phyloP scores from a whole-genome alignment of 768 basidiomycete species.

The Hypsizygus marmoreus region DNA sequence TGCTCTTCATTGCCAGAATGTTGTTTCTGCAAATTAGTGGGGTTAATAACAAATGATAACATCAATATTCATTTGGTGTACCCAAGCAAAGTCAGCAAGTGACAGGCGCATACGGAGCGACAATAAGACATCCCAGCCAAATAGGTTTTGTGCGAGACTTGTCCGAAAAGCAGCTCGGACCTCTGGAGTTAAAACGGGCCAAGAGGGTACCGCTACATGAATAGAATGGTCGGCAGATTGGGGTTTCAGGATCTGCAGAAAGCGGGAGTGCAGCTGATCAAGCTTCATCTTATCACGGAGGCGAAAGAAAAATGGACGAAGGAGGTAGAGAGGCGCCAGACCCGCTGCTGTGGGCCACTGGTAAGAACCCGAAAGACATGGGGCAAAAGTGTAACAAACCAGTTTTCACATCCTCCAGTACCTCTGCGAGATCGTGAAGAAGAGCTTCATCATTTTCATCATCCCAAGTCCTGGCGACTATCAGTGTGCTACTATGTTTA shows the following conservation, averaged over 20 bases:
- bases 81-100: slow-evolving; percentile 53
- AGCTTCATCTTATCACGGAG: slow-evolving; percentile 40
- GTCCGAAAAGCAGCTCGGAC: slow-evolving; percentile 47
- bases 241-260: slow-evolving; percentile 48
- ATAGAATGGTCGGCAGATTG: slow-evolving; percentile 34
- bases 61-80: too few relatives aligned
- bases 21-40: slow-evolving; percentile 47
- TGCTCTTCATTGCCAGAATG: slow-evolving; percentile 42
- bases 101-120: slow-evolving; percentile 59
- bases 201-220: slow-evolving; percentile 30
- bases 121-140: slow-evolving; percentile 58
- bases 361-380: not conserved
- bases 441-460: slow-evolving; percentile 36
- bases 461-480: slow-evolving; percentile 60
- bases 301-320: slow-evolving; percentile 53
- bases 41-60: too few relatives aligned
- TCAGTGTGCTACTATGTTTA: slow-evolving; percentile 52
- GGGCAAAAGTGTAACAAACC: slow-evolving; percentile 25
- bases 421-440: slow-evolving; percentile 32
- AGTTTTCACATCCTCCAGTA: slow-evolving; percentile 30
- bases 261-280: slow-evolving; percentile 36
- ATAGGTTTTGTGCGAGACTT: slow-evolving; percentile 58
- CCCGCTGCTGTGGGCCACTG: slow-evolving; percentile 33
- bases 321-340: slow-evolving; percentile 48
- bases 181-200: slow-evolving; percentile 31